Evolutionary conservation across 345 rosid species (phyloP), one percentile per base, ranked within the genome.

Genomic region (Aquilaria sinensis): DNA sequence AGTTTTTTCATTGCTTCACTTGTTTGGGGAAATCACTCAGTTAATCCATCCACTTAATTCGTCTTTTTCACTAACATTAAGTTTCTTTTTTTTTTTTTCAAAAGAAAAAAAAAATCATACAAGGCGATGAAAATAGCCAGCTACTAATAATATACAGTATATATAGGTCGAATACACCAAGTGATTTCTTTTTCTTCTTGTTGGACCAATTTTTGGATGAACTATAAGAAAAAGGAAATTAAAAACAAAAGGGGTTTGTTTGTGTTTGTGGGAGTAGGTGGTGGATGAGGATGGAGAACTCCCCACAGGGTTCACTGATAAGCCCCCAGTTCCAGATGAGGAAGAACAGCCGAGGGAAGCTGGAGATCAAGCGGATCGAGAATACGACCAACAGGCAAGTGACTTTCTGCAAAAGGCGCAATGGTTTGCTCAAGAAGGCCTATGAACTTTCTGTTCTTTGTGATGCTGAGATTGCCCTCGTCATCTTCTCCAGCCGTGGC

Each of bases 401-500:
- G 51, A 89, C 96, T 3, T 89, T 89, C 73, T 89, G 96, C 84
- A 89, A 89, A 84, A 77, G 96, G 60, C 86, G 96, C 69, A 89
- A 86, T 72, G 96, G 96, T 50, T 77, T 88, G 56, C 37, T 88
- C 73, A 88, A 88, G 83, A 88, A 88, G 77, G 92, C 96, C 37
- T 88, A 88, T 63, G 96, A 88, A 63, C 73, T 88, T 2, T 83
- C 96, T 0, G 85, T 88, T 12, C 88, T 88, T 6, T 88, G 96
- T n/a, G 96, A 88, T 68, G 96, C 96, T 48, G 96, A 88, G 65
- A 86, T 88, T 5, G 92, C 93, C 6, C 93, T 89, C 63, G 78
- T 89, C n/a, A 92, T 89, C 83, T 89, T 86, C 87, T 89, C 96
- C 2, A 89, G 84, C 61, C 85, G 96, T 12, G 96, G 96, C 41